Base-by-base conservation (phyloP, 1,284 basidiomycete genomes). In the Malassezia nana region DNA sequence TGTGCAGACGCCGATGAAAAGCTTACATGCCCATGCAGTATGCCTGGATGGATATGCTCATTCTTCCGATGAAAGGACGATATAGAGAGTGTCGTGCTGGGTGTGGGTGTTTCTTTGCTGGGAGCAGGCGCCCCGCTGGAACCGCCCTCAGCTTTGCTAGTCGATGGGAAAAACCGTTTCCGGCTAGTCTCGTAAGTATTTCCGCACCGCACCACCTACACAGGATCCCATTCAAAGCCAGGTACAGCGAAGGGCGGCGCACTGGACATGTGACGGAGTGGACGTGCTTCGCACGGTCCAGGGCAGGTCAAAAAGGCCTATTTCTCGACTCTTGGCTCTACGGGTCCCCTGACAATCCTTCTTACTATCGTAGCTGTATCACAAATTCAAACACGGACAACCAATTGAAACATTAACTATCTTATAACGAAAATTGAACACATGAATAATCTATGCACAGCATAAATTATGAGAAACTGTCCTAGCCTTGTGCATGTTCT, bases 151-250 rank as follows among this genome's bases (percentile, higher is more conserved):
- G 4, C 20, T 10, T 20, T 9, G 12, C 12, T 4, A 42, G n/a
- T 42, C 15, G 40, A 26, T 2, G 4, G 22, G 30, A 56, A 56
- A 15, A 50, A 56, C 2, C 54, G 54, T 16, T 42, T 38, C 29
- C 30, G 28, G 6, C 54, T 56, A n/a, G 5, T 8, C 10, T 20
- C 3, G 16, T 24, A 24, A 42, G 26, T 15, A n/a, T 24, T 5
- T 28, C n/a, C n/a, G n/a, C n/a, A n/a, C n/a, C n/a, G n/a, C n/a
- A 16, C 13, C 8, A 51, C 54, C 12, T 47, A 55, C 53, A 8
- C 20, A 16, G 54, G 48, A 29, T 56, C 54, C 54, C 54, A 56
- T 16, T n/a, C n/a, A 29, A 39, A 56, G 2, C 54, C 54, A 16
- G 54, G 54, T 13, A 56, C 6, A 4, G 16, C 4, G 18, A 56